These are phyloP conservation scores for Chamaecyparis obtusa DNA, from an alignment of 75 land plant species.

Conservation along the genomic window DNA sequence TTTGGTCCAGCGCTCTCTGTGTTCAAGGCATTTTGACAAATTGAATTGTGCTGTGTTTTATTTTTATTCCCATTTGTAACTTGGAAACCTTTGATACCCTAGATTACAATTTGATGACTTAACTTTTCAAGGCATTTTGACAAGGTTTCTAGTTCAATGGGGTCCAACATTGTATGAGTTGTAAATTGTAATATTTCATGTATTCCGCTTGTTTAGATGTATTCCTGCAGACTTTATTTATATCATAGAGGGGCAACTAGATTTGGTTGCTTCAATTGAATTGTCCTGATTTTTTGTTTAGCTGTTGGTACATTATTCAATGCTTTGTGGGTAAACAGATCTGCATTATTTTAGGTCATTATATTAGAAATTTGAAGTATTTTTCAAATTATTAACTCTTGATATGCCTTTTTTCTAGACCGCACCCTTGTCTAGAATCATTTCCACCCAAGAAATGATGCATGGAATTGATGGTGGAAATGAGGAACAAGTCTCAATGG, in stretches of 20 bases:
- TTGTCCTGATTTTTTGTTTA: not conserved
- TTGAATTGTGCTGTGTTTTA: not conserved
- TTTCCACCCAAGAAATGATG: not conserved
- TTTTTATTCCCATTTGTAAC: not conserved
- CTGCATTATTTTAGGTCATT: not conserved
- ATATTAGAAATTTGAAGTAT: too few species aligned
- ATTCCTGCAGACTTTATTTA: not conserved
- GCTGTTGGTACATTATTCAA: not conserved
- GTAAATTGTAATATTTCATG: not conserved
- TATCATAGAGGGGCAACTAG: not conserved
- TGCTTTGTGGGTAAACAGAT: not conserved
- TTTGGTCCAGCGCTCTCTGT: too few species aligned
- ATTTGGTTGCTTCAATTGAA: not conserved
- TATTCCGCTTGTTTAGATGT: not conserved
- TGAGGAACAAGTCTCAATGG: not conserved
- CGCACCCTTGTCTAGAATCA: not conserved
- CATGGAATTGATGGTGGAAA: not conserved
- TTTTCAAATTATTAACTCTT: too few species aligned
- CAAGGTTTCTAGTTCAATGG: not conserved
- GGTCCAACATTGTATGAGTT: slow-evolving; percentile 4
- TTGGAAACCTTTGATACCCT: not conserved
- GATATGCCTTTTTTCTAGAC: not conserved
- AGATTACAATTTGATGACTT: not conserved
- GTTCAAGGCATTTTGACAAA: too few species aligned
- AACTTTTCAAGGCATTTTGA: not conserved